These are phyloP conservation scores for Trametes gibbosa DNA, from an alignment of 768 basidiomycete species.

Conservation along the genomic window DNA sequence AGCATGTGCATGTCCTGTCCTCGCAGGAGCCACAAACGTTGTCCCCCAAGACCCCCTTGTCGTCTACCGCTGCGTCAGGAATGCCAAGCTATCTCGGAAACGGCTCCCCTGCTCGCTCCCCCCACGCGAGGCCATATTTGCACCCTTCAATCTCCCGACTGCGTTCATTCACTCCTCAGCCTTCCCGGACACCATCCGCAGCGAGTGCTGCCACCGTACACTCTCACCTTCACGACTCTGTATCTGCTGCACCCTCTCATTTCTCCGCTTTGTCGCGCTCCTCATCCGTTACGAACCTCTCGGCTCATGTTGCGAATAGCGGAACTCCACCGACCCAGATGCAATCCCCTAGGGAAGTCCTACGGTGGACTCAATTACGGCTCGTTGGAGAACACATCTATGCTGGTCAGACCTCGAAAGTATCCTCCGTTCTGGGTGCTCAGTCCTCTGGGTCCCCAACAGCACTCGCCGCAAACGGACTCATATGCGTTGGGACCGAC, in stretches of 20 bases:
- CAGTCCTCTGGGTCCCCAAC: slow-evolving; percentile 66
- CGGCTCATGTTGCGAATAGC: slow-evolving; percentile 25
- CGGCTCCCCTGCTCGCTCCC: slow-evolving; percentile 9
- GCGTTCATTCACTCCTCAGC: slow-evolving; percentile 61
- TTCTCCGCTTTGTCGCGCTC: slow-evolving; percentile 69
- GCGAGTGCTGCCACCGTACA: slow-evolving; percentile 42
- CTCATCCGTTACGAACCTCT: slow-evolving; percentile 58
- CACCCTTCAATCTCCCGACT: slow-evolving; percentile 79
- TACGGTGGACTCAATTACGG: slow-evolving; percentile 73
- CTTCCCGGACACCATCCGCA: slow-evolving; percentile 40
- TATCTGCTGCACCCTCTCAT: slow-evolving; percentile 59
- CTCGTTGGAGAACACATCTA: slow-evolving; percentile 58
- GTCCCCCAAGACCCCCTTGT: slow-evolving; percentile 14
- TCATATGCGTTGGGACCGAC: slow-evolving; percentile 87
- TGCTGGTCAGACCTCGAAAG: slow-evolving; percentile 52
- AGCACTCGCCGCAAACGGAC: slow-evolving; percentile 78
- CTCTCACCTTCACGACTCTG: slow-evolving; percentile 41
- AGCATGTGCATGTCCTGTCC: slow-evolving; percentile 37
- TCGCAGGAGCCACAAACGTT: slow-evolving; percentile 25
- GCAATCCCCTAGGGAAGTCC: slow-evolving; percentile 50
- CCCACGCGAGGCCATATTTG: slow-evolving; percentile 50
- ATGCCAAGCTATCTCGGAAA: slow-evolving; percentile 6
- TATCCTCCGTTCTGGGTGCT: slow-evolving; percentile 58
- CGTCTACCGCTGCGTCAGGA: slow-evolving; percentile 1
- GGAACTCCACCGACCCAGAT: slow-evolving; percentile 7